phyloP scores from a whole-genome alignment of 2,329 filamentous ascomycete species.

The Calonectria multiphialidica region DNA sequence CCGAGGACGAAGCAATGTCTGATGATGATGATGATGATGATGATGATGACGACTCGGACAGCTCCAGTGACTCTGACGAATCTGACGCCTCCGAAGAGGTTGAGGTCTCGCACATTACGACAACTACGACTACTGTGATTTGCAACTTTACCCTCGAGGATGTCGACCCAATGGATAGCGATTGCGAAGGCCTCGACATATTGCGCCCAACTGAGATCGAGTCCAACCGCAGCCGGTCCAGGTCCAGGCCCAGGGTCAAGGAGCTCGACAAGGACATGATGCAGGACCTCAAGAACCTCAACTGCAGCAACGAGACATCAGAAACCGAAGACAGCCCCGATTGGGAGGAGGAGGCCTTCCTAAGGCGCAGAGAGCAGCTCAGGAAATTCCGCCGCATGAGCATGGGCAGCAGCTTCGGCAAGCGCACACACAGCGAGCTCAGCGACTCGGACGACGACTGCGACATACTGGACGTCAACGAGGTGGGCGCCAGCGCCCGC shows the following conservation, averaged over 20 bases:
- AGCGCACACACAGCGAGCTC: constrained; percentile 66
- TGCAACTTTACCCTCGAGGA: constrained; percentile 59
- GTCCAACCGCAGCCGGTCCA: constrained; percentile 56
- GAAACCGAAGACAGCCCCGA: constrained; percentile 54
- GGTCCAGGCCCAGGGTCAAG: constrained; percentile 52
- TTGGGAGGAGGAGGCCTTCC: constrained; percentile 54
- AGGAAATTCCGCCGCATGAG: constrained; percentile 60
- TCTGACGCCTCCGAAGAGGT: constrained; percentile 40
- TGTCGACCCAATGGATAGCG: constrained; percentile 59
- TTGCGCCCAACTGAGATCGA: constrained; percentile 61
- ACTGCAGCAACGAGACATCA: constrained; percentile 55
- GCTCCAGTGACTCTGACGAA: constrained; percentile 34
- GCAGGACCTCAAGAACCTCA: constrained; percentile 58
- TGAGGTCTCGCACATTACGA: constrained; percentile 36
- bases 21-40: constrained; percentile 10
- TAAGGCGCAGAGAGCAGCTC: constrained; percentile 56
- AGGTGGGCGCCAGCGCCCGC: constrained; percentile 61
- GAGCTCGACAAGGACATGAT: constrained; percentile 59
- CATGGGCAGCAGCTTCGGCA: constrained; percentile 66
- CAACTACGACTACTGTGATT: constrained; percentile 30
- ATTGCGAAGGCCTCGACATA: constrained; percentile 56
- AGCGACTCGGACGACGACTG: constrained; percentile 62
- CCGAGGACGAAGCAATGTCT: constrained; percentile 27
- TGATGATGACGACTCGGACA: constrained; percentile 25
- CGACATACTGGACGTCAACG: constrained; percentile 54